Conservation (phyloP, 176 grass and related monocot genomes). For the Hordeum marinum region DNA sequence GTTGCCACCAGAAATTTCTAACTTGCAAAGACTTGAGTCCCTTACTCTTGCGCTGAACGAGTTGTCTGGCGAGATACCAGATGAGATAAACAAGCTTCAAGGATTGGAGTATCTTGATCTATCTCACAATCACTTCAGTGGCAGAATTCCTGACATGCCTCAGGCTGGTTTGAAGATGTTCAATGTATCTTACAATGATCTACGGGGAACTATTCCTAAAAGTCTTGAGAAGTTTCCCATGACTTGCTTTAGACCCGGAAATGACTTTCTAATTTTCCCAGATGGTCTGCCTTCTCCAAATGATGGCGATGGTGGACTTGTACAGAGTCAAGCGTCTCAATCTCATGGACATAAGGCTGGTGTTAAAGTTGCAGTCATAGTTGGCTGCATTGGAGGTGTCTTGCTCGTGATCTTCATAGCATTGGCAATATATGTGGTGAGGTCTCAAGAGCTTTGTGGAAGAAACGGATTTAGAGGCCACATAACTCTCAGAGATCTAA, state of each 20-base stretch:
- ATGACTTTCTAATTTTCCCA: slow-evolving; percentile 65
- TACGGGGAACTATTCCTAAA: slow-evolving; percentile 73
- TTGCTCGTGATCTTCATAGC: slow-evolving; percentile 69
- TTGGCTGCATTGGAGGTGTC: slow-evolving; percentile 69
- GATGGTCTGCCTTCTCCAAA: slow-evolving; percentile 56
- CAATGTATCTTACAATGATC: slow-evolving; percentile 84
- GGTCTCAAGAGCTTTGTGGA: slow-evolving; percentile 84
- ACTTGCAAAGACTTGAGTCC: slow-evolving; percentile 64
- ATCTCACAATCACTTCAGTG: slow-evolving; percentile 76
- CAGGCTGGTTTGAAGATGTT: slow-evolving; percentile 60
- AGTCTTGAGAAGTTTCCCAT: slow-evolving; percentile 72
- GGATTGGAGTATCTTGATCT: slow-evolving; percentile 72
- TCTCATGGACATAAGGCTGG: slow-evolving; percentile 52
- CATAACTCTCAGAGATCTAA: slow-evolving; percentile 67
- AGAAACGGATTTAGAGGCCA: slow-evolving; percentile 55
- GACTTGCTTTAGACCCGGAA: slow-evolving; percentile 85
- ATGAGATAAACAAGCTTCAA: slow-evolving; percentile 70
- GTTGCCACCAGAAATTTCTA: slow-evolving; percentile 79
- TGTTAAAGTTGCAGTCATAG: slow-evolving; percentile 63
- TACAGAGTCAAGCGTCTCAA: slow-evolving; percentile 25
- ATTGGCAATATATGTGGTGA: slow-evolving; percentile 67
- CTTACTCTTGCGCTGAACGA: slow-evolving; percentile 69
- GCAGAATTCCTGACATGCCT: slow-evolving; percentile 74
- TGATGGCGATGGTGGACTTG: slow-evolving; percentile 23
- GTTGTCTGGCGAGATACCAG: slow-evolving; percentile 74